Base-by-base conservation (phyloP, 257 asterid genomes). In the Solanum tarapatanum region DNA sequence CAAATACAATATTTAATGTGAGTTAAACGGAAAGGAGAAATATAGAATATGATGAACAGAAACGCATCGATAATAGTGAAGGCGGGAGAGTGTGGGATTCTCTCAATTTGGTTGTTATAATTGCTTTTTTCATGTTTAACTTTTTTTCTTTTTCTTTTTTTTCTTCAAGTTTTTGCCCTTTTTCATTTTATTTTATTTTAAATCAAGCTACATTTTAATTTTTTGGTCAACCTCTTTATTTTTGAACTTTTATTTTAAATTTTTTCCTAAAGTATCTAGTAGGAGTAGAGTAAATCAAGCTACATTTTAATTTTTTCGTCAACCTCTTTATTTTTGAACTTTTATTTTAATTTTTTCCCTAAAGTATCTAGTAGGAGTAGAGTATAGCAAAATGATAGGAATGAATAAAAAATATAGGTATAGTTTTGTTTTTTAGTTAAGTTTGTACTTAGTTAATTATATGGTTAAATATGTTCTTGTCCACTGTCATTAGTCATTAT, bases 41-140 rank as follows among this genome's bases (percentile, higher is more conserved):
- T 13, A 45, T 12, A 45, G 19, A 45, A 43, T 4, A 43, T 80
- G 41, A 80, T 45, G 68, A 45, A 80, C 85, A 80, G 26, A 80
- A 82, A 26, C 1, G 36, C 85, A 80, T 80, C 39, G 69, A 82
- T 6, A 28, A 82, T 48, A 45, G 69, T 4, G 43, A 80, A 82
- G 85, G 85, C 85, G 85, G 85, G 85, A 80, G 85, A 80, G 28
- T 28, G 85, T 14, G 41, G 41, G 84, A 80, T 58, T 48, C 85
- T 48, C 41, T 30, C 10, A 8, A 16, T 82, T 48, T 82, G 43
- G 41, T 82, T 82, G 41, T 62, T 62, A n/a, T n/a, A 9, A 62
- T 62, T 58, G 66, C 26, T 21, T 58, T 58, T 58, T 21, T 8
- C 11, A 7, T 58, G 11, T 58, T 4, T 7, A 58, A 51, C 21